These are phyloP conservation scores for Fraxinus ornus DNA, from an alignment of 305 asterid genomes.

Conservation along the genomic window DNA sequence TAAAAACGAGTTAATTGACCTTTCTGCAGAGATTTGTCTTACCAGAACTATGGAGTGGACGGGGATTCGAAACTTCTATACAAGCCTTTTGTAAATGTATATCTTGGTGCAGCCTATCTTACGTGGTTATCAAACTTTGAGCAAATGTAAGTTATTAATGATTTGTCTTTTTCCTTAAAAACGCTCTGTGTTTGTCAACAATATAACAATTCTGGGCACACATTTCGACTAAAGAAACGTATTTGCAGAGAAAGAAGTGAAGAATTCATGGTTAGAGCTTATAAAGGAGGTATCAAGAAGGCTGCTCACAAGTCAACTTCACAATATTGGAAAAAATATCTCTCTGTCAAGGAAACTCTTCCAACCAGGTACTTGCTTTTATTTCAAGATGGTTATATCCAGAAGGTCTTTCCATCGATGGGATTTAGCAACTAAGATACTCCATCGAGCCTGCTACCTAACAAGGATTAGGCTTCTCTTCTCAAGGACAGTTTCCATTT, in stretches of 20 bases:
- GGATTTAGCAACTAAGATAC: too few species aligned
- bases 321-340: constrained; percentile 74
- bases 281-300: constrained; percentile 78
- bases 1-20: constrained; percentile 16
- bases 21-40: constrained; percentile 74
- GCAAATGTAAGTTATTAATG: constrained; percentile 46
- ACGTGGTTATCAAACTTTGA: constrained; percentile 75
- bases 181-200: neutral
- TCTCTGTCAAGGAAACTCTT: constrained; percentile 75
- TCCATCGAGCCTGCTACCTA: neutral
- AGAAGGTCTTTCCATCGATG: too few species aligned
- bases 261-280: constrained; percentile 90
- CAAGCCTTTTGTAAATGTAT: constrained; percentile 74
- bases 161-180: neutral
- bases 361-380: constrained; percentile 1
- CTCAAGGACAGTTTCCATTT: neutral
- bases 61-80: constrained; percentile 47
- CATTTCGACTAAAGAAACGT: constrained; percentile 8
- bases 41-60: constrained; percentile 45
- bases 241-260: constrained; percentile 78
- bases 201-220: neutral
- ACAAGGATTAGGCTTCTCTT: neutral
- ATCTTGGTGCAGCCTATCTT: constrained; percentile 87
- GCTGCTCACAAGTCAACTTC: constrained; percentile 79
- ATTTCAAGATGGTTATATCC: too few species aligned